Evolutionary conservation across 2,329 filamentous ascomycete genomes (phyloP).

Genomic region (Trichothecium sympodiale): DNA sequence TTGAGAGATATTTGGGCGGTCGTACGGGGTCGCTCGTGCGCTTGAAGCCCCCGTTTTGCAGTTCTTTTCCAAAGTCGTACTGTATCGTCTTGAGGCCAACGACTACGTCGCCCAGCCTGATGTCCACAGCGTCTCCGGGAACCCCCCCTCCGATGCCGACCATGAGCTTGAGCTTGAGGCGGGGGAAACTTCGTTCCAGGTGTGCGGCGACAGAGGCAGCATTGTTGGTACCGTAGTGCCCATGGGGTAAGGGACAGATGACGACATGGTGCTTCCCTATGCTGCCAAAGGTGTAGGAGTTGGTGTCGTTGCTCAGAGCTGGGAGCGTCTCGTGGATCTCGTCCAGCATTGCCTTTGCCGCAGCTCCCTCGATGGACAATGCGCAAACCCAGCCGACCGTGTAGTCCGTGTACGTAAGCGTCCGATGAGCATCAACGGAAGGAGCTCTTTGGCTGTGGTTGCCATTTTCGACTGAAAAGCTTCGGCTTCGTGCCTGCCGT

Average conservation of each 20-base stretch:
- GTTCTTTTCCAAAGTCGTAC: constrained; percentile 10
- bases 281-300: constrained; percentile 12
- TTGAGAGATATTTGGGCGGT: too few relatives aligned
- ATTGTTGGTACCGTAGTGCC: constrained; percentile 11
- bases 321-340: constrained; percentile 7
- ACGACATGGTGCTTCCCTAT: constrained; percentile 14
- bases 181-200: constrained; percentile 7
- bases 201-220: constrained; percentile 10
- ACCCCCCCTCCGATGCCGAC: constrained; percentile 14
- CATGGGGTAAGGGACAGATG: constrained; percentile 12
- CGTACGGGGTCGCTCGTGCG: too few relatives aligned
- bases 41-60: neutral
- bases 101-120: constrained; percentile 7
- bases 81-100: constrained; percentile 9
- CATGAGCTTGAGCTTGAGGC: constrained; percentile 8
- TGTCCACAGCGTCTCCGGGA: constrained; percentile 2
- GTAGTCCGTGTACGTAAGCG: too few relatives aligned
- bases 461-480: too few relatives aligned
- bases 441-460: too few relatives aligned
- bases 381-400: constrained; percentile 22
- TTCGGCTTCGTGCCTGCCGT: too few relatives aligned
- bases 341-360: constrained; percentile 16
- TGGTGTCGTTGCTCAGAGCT: constrained; percentile 7
- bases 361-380: constrained; percentile 13
- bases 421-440: too few relatives aligned